Evolutionary conservation across 768 basidiomycete genomes (phyloP), one percentile per base, ranked within the genome.

Genomic region (Lentinula sp.): DNA sequence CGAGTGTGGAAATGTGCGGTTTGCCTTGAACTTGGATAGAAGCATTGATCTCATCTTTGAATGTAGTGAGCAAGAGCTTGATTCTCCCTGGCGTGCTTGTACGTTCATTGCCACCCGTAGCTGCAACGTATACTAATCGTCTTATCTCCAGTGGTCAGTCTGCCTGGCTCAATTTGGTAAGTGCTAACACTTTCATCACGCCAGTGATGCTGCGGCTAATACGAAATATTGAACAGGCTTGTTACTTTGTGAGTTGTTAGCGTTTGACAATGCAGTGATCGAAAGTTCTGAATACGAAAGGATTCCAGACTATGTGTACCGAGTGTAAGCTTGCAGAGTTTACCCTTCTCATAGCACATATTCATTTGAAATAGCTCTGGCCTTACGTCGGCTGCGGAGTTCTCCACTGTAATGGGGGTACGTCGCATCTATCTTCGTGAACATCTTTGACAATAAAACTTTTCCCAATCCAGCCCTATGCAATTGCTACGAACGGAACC

Each of bases 121-220:
- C 9, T n/a, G 9, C 2, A 7, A 32, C 13, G 32, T n/a, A 10
- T n/a, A 34, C n/a, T 40, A n/a, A 45, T 31, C 10, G 2, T 4
- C 13, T 6, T 39, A 43, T 48, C 21, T 21, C 23, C 23, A 59
- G 57, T 49, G 45, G 57, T n/a, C 18, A 16, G 7, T 59, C 16
- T 59, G 43, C 28, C 37, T 59, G 8, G 37, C 57, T 48, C 57
- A 59, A 28, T 50, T 59, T 10, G 57, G 57, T 59, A n/a, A 49
- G 57, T 56, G 23, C 3, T 6, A 42, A 18, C 7, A 21, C 7
- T 13, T 7, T 10, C 15, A 59, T 31, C 28, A 18, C 6, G 3
- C 11, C 16, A 28, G 23, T 7, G 9, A 34, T n/a, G 3, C 18
- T 32, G 9, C 10, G 16, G 11, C 46, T 9, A 35, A 18, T 13